phyloP scores from a whole-genome alignment of 148 eudicot species.

The Diospyros kaki region DNA sequence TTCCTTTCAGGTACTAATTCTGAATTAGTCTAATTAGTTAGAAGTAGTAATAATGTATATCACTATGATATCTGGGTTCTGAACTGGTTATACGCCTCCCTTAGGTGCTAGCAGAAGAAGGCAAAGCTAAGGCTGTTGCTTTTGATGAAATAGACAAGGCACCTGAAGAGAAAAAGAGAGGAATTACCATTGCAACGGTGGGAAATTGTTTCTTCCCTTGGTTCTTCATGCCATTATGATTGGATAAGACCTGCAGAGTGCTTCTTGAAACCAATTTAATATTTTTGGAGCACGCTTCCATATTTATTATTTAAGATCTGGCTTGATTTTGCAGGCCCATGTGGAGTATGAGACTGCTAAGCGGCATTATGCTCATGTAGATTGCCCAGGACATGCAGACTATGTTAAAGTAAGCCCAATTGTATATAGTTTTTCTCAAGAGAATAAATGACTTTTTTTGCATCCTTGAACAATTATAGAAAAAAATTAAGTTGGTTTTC shows the following conservation, averaged over 20 bases:
- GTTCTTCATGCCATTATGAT: not conserved
- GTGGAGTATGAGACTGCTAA: slow-evolving; percentile 96
- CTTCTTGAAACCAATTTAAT: not conserved
- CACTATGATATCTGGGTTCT: slow-evolving; percentile 3
- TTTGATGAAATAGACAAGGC: slow-evolving; percentile 98
- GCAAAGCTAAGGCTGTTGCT: slow-evolving; percentile 88
- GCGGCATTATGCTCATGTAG: slow-evolving; percentile 92
- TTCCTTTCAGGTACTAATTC: not conserved
- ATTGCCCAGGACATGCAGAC: slow-evolving; percentile 97
- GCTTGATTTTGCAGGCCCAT: slow-evolving; percentile 60
- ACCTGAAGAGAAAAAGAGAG: slow-evolving; percentile 97
- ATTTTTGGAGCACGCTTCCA: slow-evolving; percentile 2
- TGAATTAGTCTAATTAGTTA: not conserved
- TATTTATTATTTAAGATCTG: not conserved
- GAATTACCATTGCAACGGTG: slow-evolving; percentile 90
- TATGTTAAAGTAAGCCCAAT: slow-evolving; percentile 74
- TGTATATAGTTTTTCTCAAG: not conserved
- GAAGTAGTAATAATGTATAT: not conserved
- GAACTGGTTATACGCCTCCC: slow-evolving; percentile 2
- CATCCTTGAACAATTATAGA: not conserved
- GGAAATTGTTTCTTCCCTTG: slow-evolving; percentile 11
- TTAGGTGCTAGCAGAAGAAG: slow-evolving; percentile 85
- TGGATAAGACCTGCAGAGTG: not conserved
- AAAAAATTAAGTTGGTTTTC: not conserved
- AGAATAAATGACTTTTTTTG: not conserved